Base-by-base conservation (phyloP, 2,329 filamentous ascomycete species). In the Chaetomium olivaceum region DNA sequence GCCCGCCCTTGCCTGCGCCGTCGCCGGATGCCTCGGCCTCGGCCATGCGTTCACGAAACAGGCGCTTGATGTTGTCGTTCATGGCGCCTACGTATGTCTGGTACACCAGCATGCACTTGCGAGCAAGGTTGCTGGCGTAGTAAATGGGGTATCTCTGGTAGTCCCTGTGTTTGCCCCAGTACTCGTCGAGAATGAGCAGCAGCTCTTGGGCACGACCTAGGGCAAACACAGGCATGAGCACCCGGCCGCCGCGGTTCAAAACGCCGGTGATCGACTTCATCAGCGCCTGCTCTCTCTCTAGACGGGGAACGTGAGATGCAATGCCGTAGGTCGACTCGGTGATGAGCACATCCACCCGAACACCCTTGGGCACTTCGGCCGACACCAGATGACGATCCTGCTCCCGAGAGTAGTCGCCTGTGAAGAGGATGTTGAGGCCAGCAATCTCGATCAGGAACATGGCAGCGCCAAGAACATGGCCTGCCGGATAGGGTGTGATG, bases 401-500 rank as follows among this genome's bases (percentile, higher is more conserved):
- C 77, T 99, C 95, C 67, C 95, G 86, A 4, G 93, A 97, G 80
- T 99, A 99, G 79, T 99, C 95, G 57, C 95, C 95, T 0, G 95
- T 99, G 78, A 99, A 99, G 72, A 99, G 88, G 65, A 98, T 94
- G 74, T 97, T 98, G 66, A 99, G 86, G 0, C 94, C 95, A 4
- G 94, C 95, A 74, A 99, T 99, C 75, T 97, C 94, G 71, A 99
- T 92, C 39, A 98, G 85, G 71, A 97, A 99, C 95, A 99, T 99
- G 73, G 95, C 95, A 14, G 95, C 95, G 48, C 95, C 95, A 11
- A 99, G 85, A n/a, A 99, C 95, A 81, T 99, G 95, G 27, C 95
- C 95, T 8, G 95, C 95, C 3, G 96, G 95, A 73, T 97, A 98
- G 19, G 95, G 95, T 0, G 95, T 99, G 72, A 99, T 96, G 62